These are phyloP conservation scores for Umbelopsis sp. DNA, from an alignment of 371 early-diverging fungal genomes.

Conservation along the genomic window DNA sequence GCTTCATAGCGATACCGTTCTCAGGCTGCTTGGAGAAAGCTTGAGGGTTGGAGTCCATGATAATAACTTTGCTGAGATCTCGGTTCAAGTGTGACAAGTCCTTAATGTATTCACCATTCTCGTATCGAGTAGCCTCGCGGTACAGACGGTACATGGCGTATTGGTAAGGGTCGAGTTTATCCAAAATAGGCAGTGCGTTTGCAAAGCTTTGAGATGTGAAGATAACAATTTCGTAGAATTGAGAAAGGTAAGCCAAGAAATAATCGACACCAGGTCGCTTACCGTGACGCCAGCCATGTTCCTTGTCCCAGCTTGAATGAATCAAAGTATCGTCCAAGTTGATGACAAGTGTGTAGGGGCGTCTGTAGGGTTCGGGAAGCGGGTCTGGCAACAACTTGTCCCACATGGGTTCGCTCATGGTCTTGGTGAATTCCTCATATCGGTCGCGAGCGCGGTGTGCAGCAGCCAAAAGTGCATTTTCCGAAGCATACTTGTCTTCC, in stretches of 20 bases:
- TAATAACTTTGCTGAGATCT: slow-evolving; percentile 88
- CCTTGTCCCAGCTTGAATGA: slow-evolving; percentile 89
- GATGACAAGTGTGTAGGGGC: slow-evolving; percentile 90
- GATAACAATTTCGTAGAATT: slow-evolving; percentile 94
- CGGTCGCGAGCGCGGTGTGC: slow-evolving; percentile 49
- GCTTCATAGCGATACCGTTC: slow-evolving; percentile 82
- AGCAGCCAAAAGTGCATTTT: slow-evolving; percentile 41
- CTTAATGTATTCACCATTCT: slow-evolving; percentile 87
- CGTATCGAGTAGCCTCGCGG: slow-evolving; percentile 86
- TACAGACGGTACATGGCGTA: slow-evolving; percentile 86
- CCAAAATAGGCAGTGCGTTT: slow-evolving; percentile 81
- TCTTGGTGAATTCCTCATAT: slow-evolving; percentile 42
- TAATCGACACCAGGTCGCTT: slow-evolving; percentile 95
- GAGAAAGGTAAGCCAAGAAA: slow-evolving; percentile 87
- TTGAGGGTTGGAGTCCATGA: slow-evolving; percentile 88
- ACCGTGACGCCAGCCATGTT: slow-evolving; percentile 93
- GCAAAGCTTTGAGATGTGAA: slow-evolving; percentile 83
- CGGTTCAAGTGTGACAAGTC: slow-evolving; percentile 93
- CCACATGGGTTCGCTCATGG: slow-evolving; percentile 66
- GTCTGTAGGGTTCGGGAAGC: slow-evolving; percentile 77
- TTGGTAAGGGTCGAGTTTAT: slow-evolving; percentile 88
- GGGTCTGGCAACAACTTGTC: slow-evolving; percentile 91
- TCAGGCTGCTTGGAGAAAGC: slow-evolving; percentile 88
- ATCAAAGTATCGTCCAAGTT: slow-evolving; percentile 93
- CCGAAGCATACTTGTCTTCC: slow-evolving; percentile 44